Evolutionary conservation across 2,329 filamentous ascomycete species (phyloP).

Genomic region (Fusarium sp.): DNA sequence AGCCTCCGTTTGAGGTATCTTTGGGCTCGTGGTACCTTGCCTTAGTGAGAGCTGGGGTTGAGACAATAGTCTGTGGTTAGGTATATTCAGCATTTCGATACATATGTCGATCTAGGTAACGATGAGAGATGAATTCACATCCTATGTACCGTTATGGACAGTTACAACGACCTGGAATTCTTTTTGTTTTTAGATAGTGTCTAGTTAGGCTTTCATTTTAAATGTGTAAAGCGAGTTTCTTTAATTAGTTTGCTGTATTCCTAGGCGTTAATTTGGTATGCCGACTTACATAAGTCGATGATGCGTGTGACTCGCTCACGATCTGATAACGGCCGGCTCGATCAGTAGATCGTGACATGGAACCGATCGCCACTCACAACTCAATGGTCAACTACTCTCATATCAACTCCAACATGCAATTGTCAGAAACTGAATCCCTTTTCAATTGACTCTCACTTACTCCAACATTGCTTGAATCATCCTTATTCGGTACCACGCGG

Average conservation of each 20-base stretch:
- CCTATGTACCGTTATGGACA: not conserved
- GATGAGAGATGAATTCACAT: not conserved
- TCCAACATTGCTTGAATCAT: not conserved
- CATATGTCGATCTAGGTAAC: conserved; percentile 19
- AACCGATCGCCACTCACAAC: conserved; percentile 9
- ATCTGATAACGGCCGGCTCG: conserved; percentile 35
- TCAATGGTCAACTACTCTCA: not conserved
- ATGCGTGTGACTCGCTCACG: conserved; percentile 22
- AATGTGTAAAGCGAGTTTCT: not conserved
- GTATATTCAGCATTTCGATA: conserved; percentile 32
- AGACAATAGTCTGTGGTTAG: not conserved
- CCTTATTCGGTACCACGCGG: conserved; percentile 11
- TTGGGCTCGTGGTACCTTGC: conserved; percentile 39
- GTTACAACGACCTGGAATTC: not conserved
- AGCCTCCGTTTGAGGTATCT: conserved; percentile 42
- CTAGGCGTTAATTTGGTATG: not conserved
- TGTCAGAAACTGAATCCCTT: not conserved
- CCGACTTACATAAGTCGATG: conserved; percentile 28
- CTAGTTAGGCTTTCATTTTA: not conserved
- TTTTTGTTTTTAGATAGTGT: not conserved
- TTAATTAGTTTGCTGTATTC: not conserved
- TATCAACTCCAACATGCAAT: not conserved
- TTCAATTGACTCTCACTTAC: not conserved
- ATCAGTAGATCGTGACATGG: conserved; percentile 12
- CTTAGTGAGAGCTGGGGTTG: conserved; percentile 34